Percentiles rank a stretch among this genome's conserved stretches.
These are phyloP conservation scores for Calcarisporium arbuscula DNA, from an alignment of 2,329 filamentous ascomycete species.

Conservation along the genomic window DNA sequence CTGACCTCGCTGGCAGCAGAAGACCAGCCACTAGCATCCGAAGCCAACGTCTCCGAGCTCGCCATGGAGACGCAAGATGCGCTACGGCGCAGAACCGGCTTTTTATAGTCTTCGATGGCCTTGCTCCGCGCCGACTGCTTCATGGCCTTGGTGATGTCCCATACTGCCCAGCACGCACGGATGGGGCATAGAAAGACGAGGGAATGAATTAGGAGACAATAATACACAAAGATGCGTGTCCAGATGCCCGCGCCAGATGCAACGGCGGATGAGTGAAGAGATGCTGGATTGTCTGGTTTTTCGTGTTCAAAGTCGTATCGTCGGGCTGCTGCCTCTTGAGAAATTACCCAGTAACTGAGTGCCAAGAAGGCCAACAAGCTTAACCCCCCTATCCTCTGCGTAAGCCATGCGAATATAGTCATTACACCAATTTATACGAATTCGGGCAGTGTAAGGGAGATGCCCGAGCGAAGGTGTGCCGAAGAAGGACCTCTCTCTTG, in stretches of 20 bases:
- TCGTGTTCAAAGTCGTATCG: slow-evolving; percentile 37
- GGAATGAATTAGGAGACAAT: slow-evolving; percentile 58
- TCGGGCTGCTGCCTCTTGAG: slow-evolving; percentile 38
- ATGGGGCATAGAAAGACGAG: slow-evolving; percentile 58
- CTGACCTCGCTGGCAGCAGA: slow-evolving; percentile 45
- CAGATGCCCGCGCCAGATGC: slow-evolving; percentile 39
- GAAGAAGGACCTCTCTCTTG: too few relatives aligned
- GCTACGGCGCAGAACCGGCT: slow-evolving; percentile 40
- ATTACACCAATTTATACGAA: slow-evolving; percentile 31
- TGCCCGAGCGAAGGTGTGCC: too few relatives aligned
- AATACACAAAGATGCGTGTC: slow-evolving; percentile 55
- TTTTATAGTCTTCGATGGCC: slow-evolving; percentile 38
- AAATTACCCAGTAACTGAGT: slow-evolving; percentile 51
- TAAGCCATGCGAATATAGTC: slow-evolving; percentile 49
- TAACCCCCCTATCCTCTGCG: slow-evolving; percentile 47
- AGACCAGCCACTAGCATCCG: slow-evolving; percentile 36
- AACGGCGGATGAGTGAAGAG: slow-evolving; percentile 22
- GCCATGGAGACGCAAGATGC: slow-evolving; percentile 49
- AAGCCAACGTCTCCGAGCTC: slow-evolving; percentile 47
- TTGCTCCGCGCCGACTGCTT: slow-evolving; percentile 38
- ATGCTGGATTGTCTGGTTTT: slow-evolving; percentile 28
- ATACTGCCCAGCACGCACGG: slow-evolving; percentile 55
- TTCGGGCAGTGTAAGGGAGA: too few relatives aligned
- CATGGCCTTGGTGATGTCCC: slow-evolving; percentile 48
- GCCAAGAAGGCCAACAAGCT: slow-evolving; percentile 43